Evolutionary conservation across 805 yeast genomes (phyloP).

Genomic region (Kazachstania africana): DNA sequence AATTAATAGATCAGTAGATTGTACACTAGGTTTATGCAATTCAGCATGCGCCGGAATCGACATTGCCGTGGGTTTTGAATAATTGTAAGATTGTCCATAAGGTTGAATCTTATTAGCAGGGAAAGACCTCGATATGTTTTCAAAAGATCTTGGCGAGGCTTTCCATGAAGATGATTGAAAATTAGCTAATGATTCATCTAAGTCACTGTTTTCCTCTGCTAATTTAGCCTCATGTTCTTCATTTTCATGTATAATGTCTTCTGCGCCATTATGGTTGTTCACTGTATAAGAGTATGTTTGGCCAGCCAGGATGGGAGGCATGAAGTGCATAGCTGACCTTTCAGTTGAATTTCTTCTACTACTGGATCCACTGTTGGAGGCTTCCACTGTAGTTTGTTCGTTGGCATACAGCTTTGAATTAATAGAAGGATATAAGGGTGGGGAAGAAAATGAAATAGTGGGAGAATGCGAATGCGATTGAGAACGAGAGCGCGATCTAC

Average conservation of each 20-base stretch:
- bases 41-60: constrained; percentile 26
- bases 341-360: constrained; percentile 11
- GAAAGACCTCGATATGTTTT: constrained; percentile 19
- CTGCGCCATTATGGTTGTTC: not conserved
- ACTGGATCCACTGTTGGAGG: constrained; percentile 2
- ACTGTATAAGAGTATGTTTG: constrained; percentile 2
- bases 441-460: constrained; percentile 19
- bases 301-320: constrained; percentile 4
- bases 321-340: not conserved
- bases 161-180: constrained; percentile 2
- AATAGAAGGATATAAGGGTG: constrained; percentile 18
- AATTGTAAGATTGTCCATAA: constrained; percentile 18
- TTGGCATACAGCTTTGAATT: constrained; percentile 19
- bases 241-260: not conserved
- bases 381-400: not conserved
- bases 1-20: constrained; percentile 9
- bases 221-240: constrained; percentile 3
- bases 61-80: constrained; percentile 23
- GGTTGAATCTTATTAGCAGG: constrained; percentile 13
- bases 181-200: constrained; percentile 12
- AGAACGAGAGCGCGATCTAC: constrained; percentile 5
- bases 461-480: constrained; percentile 27
- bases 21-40: constrained; percentile 20
- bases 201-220: constrained; percentile 7
- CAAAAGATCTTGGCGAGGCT: constrained; percentile 20